These are phyloP conservation scores for Ilyonectria robusta DNA, from an alignment of 2,329 filamentous ascomycete genomes.

Conservation along the genomic window DNA sequence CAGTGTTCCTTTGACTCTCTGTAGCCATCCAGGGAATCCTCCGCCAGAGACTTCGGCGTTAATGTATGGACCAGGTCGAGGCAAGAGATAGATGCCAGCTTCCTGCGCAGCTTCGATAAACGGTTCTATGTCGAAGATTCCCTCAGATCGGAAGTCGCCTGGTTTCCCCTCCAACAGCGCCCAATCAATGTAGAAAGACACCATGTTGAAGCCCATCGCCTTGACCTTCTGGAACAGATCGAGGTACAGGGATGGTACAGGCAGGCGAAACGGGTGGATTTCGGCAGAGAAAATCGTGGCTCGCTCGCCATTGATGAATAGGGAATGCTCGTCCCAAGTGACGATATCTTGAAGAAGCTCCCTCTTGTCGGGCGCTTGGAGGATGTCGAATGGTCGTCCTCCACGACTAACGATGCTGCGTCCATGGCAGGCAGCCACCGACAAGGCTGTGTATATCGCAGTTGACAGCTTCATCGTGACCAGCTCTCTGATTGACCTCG, in stretches of 20 bases:
- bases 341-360: constrained; percentile 58
- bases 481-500: neutral
- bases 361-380: constrained; percentile 43
- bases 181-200: constrained; percentile 87
- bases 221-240: constrained; percentile 89
- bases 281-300: constrained; percentile 82
- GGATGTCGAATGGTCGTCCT: constrained; percentile 37
- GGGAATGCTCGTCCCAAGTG: constrained; percentile 80
- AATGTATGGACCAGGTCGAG: constrained; percentile 81
- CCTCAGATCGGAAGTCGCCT: constrained; percentile 78
- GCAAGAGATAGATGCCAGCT: constrained; percentile 83
- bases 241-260: constrained; percentile 66
- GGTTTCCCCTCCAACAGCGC: constrained; percentile 81
- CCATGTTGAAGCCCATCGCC: constrained; percentile 82
- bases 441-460: constrained; percentile 12
- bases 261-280: constrained; percentile 75
- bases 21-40: constrained; percentile 86
- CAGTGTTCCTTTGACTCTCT: constrained; percentile 74
- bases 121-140: constrained; percentile 79
- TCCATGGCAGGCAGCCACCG: constrained; percentile 28
- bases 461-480: constrained; percentile 34
- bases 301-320: constrained; percentile 79
- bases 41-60: constrained; percentile 84
- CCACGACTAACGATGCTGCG: constrained; percentile 34
- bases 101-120: constrained; percentile 83